Conservation (phyloP, 176 grass and related monocot genomes). For the Otatea glauca region DNA sequence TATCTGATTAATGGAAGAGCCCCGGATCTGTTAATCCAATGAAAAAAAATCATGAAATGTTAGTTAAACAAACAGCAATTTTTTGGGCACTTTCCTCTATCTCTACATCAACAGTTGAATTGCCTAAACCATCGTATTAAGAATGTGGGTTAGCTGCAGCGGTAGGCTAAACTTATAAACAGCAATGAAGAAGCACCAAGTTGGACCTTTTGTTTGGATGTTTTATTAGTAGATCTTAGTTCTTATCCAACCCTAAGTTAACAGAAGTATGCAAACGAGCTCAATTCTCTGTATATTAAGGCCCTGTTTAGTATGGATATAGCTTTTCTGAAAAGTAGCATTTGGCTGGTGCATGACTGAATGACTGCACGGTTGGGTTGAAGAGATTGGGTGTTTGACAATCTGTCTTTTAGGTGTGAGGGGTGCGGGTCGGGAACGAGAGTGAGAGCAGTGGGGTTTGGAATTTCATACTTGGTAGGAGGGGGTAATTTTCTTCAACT, state of each 20-base stretch:
- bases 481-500: too few relatives aligned
- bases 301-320: too few relatives aligned
- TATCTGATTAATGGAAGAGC: background rate
- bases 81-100: background rate
- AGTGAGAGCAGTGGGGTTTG: too few relatives aligned
- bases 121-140: background rate
- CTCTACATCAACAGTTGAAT: conserved; percentile 10
- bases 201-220: background rate
- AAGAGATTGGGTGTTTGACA: too few relatives aligned
- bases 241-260: background rate
- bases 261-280: conserved; percentile 3
- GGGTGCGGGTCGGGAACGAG: too few relatives aligned
- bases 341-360: too few relatives aligned
- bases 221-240: background rate
- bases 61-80: background rate
- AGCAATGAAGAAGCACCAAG: background rate
- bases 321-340: too few relatives aligned
- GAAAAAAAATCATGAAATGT: background rate
- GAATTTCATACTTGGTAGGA: too few relatives aligned
- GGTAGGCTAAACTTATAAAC: background rate
- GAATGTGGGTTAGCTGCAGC: background rate
- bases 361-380: too few relatives aligned
- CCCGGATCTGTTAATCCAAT: background rate
- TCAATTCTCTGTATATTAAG: background rate
- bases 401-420: too few relatives aligned